These are phyloP conservation scores for Lodderomyces margitis DNA, from an alignment of 1,139 yeast genomes.

Conservation along the genomic window DNA sequence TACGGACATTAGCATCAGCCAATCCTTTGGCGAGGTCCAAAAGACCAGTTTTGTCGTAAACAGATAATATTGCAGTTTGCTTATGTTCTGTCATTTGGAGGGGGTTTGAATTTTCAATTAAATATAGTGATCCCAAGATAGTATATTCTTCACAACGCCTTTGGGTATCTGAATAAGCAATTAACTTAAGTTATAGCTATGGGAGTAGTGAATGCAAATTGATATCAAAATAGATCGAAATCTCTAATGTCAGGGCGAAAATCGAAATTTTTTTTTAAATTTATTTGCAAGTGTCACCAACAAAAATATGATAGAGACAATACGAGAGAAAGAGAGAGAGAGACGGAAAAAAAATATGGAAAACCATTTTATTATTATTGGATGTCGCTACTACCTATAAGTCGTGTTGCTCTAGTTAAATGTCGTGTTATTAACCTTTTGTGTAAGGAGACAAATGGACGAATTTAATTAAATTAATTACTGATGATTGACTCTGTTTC, in stretches of 20 bases:
- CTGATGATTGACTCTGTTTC: neutral
- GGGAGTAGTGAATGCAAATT: too few relatives aligned
- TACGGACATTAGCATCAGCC: constrained; percentile 80
- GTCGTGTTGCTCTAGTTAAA: neutral
- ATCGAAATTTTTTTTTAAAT: too few relatives aligned
- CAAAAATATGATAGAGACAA: too few relatives aligned
- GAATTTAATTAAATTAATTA: neutral
- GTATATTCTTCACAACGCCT: neutral
- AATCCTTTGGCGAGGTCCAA: constrained; percentile 95
- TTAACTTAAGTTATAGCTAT: neutral
- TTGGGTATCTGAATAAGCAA: too few relatives aligned
- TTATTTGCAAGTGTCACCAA: too few relatives aligned
- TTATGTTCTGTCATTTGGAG: constrained; percentile 46
- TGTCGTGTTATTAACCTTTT: neutral
- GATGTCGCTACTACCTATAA: too few relatives aligned
- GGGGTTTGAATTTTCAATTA: neutral
- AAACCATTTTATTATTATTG: too few relatives aligned
- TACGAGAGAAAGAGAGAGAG: too few relatives aligned
- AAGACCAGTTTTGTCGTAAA: constrained; percentile 95
- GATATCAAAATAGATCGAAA: too few relatives aligned
- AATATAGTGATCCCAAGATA: neutral
- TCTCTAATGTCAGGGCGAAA: too few relatives aligned
- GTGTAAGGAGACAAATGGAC: neutral
- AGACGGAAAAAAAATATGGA: too few relatives aligned
- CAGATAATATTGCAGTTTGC: constrained; percentile 93